Conservation (phyloP, 129 eudicot genomes). For the Silybum marianum region DNA sequence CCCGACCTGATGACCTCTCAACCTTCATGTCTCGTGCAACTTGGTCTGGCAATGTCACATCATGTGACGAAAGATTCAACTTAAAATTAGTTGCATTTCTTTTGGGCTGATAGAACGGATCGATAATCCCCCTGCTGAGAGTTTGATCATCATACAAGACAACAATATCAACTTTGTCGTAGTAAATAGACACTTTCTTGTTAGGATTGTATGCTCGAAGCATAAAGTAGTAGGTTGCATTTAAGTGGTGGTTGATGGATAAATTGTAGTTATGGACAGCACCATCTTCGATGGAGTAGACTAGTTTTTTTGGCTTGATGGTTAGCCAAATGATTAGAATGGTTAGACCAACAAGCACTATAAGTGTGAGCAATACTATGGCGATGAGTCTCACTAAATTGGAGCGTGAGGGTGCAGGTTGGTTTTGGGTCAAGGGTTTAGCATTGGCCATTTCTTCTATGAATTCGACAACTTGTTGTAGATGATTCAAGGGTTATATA, state of each 20-base stretch:
- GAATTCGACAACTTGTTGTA: slow-evolving; percentile 10
- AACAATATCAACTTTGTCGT: slow-evolving; percentile 57
- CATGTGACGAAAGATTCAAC: slow-evolving; percentile 45
- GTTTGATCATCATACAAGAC: slow-evolving; percentile 51
- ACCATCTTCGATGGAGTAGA: slow-evolving; percentile 71
- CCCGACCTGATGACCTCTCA: slow-evolving; percentile 57
- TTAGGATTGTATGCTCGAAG: slow-evolving; percentile 79
- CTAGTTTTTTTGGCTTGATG: slow-evolving; percentile 60
- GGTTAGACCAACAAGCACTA: slow-evolving; percentile 63
- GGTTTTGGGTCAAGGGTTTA: slow-evolving; percentile 24
- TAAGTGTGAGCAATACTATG: slow-evolving; percentile 48
- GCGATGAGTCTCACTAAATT: slow-evolving; percentile 43
- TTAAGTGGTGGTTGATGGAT: slow-evolving; percentile 46
- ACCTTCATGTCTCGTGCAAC: slow-evolving; percentile 44
- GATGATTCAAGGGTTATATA: slow-evolving; percentile 34
- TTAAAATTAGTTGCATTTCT: slow-evolving; percentile 63
- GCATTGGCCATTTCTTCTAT: slow-evolving; percentile 34
- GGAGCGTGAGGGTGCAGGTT: slow-evolving; percentile 31
- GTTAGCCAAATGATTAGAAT: slow-evolving; percentile 70
- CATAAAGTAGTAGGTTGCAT: slow-evolving; percentile 57
- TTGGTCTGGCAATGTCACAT: slow-evolving; percentile 33
- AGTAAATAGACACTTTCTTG: slow-evolving; percentile 57
- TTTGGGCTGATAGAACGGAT: slow-evolving; percentile 67
- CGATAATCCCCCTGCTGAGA: slow-evolving; percentile 44
- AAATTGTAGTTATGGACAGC: slow-evolving; percentile 60